Conservation (phyloP, 2,329 filamentous ascomycete genomes). For the Diaporthe sp. region DNA sequence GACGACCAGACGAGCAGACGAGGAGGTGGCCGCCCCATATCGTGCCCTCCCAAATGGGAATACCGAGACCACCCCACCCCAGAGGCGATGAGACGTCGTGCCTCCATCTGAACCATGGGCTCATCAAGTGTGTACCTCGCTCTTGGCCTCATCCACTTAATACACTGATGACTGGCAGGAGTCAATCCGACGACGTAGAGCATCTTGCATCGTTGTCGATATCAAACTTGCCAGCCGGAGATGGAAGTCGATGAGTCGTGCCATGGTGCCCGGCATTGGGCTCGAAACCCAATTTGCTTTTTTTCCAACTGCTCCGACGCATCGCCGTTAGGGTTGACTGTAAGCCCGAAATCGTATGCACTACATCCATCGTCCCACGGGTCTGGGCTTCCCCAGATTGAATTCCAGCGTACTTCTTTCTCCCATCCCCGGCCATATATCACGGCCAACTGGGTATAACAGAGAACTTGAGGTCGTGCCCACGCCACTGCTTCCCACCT, state of each 20-base stretch:
- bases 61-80: slow-evolving; percentile 32
- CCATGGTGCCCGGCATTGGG: slow-evolving; percentile 7
- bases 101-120: slow-evolving; percentile 29
- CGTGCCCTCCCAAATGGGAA: slow-evolving; percentile 14
- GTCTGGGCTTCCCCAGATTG: slow-evolving; percentile 9
- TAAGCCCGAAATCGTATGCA: not conserved
- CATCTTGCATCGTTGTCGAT: slow-evolving; percentile 2
- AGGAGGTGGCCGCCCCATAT: slow-evolving; percentile 19
- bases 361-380: not conserved
- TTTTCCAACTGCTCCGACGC: slow-evolving; percentile 10
- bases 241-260: slow-evolving; percentile 3
- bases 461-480: not conserved
- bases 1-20: not conserved
- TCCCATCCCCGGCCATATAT: not conserved
- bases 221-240: slow-evolving; percentile 19
- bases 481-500: not conserved
- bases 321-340: not conserved
- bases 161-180: not conserved
- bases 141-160: not conserved
- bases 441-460: not conserved
- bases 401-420: not conserved
- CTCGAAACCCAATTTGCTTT: slow-evolving; percentile 22
- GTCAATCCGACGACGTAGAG: not conserved
- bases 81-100: slow-evolving; percentile 31
- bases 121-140: not conserved